Evolutionary conservation across 2,329 filamentous ascomycete species (phyloP).

Genomic region (Pseudogymnoascus destructans): DNA sequence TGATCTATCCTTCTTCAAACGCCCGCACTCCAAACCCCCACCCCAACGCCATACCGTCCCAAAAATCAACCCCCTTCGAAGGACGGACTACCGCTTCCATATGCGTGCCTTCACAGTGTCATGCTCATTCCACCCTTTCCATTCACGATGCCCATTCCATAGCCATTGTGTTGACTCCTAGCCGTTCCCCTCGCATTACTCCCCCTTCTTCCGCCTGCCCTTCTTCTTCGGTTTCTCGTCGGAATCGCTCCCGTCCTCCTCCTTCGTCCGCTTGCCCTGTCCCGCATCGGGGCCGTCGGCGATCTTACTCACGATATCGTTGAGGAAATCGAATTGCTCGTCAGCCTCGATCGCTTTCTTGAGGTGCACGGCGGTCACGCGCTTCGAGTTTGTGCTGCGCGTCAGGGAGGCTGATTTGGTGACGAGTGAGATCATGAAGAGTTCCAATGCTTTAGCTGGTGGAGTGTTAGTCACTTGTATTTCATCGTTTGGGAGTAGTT

Average conservation of each 20-base stretch:
- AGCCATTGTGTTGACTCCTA: neutral
- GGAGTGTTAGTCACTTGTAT: constrained; percentile 3
- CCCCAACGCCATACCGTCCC: neutral
- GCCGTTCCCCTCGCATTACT: neutral
- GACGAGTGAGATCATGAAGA: constrained; percentile 95
- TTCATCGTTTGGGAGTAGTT: constrained; percentile 3
- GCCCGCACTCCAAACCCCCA: neutral
- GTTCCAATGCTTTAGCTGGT: constrained; percentile 69
- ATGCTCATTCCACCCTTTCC: neutral
- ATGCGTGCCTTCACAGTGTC: neutral
- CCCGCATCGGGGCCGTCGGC: constrained; percentile 36
- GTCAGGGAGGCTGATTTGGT: constrained; percentile 79
- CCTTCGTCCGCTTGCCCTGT: constrained; percentile 19
- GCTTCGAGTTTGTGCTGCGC: constrained; percentile 68
- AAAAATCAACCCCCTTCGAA: neutral
- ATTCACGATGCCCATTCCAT: too few species aligned
- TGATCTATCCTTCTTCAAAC: neutral
- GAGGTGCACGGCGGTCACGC: constrained; percentile 79
- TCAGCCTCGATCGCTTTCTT: constrained; percentile 82
- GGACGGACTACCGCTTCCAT: neutral
- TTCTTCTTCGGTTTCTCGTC: constrained; percentile 23
- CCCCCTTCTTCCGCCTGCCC: constrained; percentile 17
- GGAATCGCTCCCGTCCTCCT: constrained; percentile 18
- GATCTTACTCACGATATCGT: constrained; percentile 80
- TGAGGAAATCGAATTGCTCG: constrained; percentile 87